phyloP scores from a whole-genome alignment of 2,329 filamentous ascomycete genomes.

The Neofusicoccum sp. region DNA sequence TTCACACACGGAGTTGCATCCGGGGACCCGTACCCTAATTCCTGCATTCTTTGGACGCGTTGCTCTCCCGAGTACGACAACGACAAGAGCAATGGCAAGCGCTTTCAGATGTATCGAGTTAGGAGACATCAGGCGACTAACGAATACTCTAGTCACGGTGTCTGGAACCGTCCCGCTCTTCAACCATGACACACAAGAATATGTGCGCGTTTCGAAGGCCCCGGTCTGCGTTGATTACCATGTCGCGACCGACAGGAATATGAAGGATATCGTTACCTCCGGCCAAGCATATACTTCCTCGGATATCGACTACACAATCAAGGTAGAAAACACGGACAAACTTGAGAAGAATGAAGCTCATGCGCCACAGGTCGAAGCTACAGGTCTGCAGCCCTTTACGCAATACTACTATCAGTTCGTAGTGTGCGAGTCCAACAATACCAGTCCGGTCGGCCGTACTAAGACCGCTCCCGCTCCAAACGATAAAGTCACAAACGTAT shows the following conservation, averaged over 20 bases:
- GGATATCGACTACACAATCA: slow-evolving; percentile 72
- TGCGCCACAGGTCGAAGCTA: slow-evolving; percentile 58
- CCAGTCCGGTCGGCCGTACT: slow-evolving; percentile 62
- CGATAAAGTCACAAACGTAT: slow-evolving; percentile 57
- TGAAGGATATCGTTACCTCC: slow-evolving; percentile 48
- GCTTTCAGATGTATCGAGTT: not conserved
- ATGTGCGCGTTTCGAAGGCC: slow-evolving; percentile 52
- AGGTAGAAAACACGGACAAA: slow-evolving; percentile 42
- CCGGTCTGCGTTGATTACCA: slow-evolving; percentile 67
- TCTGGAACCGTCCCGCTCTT: slow-evolving; percentile 51
- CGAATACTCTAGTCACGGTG: slow-evolving; percentile 38
- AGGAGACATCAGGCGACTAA: not conserved
- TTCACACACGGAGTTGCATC: slow-evolving; percentile 60
- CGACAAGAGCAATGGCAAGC: slow-evolving; percentile 30
- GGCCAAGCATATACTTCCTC: slow-evolving; percentile 67
- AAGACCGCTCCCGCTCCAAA: slow-evolving; percentile 62
- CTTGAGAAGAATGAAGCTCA: slow-evolving; percentile 10
- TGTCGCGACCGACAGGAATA: slow-evolving; percentile 50
- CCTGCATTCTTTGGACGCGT: slow-evolving; percentile 44
- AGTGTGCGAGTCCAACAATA: slow-evolving; percentile 61
- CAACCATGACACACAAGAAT: slow-evolving; percentile 45
- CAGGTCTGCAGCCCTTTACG: slow-evolving; percentile 59
- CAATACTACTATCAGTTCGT: slow-evolving; percentile 68
- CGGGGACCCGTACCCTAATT: slow-evolving; percentile 40
- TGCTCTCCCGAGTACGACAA: slow-evolving; percentile 33